Base-by-base conservation (phyloP, 1,139 yeast genomes). In the Pichia sp. region DNA sequence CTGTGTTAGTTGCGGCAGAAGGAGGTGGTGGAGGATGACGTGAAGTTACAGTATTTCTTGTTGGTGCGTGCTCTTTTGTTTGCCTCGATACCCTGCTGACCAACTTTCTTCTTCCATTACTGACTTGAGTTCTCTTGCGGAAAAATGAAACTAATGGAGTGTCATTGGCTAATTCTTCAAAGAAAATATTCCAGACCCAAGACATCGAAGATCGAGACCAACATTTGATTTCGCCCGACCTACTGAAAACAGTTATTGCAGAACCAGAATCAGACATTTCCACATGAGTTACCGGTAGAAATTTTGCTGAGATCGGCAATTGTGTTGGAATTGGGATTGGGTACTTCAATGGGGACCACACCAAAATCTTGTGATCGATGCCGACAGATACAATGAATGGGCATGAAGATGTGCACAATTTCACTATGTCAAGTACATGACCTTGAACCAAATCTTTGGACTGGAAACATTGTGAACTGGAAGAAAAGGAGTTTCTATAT, bases 321-420 rank as follows among this genome's bases (percentile, higher is more conserved):
- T 61, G 76, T 54, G 70, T 79, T 58, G 73, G 85, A 52, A 55
- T 72, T 56, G 74, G 84, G 62, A 64, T 72, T 58, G 72, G 87
- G 16, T 65, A 65, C 3, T 75, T 70, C 52, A 83, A 70, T 1
- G 93, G 95, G 1, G 89, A 82, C 95, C 95, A 88, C 10, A 87
- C 80, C 42, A 82, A 69, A 1, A 88, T 75, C 57, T 77, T 81
- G 62, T 85, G 90, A 64, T 88, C 95, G 62, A 89, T 71, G 4
- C 92, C 92, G 34, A 86, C 77, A 0, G 92, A 79, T 0, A 86
- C 84, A 43, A 88, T 72, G 64, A 77, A 84, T 10, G 85, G 85
- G 62, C 78, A 77, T 50, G 76, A 74, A 36, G 85, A 82, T 1
- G 89, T 78, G 15, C 75, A 72, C 13, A 87, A 72, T 58, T 77